A percentile compares a stretch with the other conserved stretches of the same genome.
These are phyloP conservation scores for Sonneratia alba DNA, from an alignment of 345 rosid genomes.

Conservation along the genomic window DNA sequence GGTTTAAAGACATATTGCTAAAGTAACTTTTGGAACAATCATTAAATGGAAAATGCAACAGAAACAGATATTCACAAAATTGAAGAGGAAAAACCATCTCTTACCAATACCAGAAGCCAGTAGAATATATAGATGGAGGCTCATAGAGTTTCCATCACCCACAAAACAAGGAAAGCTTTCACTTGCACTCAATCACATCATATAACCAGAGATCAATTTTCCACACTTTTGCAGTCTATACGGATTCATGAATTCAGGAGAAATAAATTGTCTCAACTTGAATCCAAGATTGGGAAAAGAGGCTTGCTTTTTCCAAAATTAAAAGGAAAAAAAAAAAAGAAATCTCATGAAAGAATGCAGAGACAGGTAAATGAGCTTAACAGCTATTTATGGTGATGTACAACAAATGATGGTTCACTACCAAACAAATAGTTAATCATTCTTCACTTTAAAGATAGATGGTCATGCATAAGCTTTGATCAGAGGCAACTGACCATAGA, in stretches of 20 bases:
- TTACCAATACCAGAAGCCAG: neutral
- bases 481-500: too few species aligned
- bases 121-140: neutral
- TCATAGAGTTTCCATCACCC: too few species aligned
- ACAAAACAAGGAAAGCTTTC: neutral
- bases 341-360: neutral
- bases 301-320: neutral
- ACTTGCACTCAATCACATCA: neutral
- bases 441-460: neutral
- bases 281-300: neutral
- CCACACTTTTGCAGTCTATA: neutral
- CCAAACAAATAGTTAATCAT: neutral
- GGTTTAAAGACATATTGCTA: too few species aligned
- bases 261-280: neutral
- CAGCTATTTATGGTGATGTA: neutral
- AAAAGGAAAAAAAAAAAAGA: too few species aligned
- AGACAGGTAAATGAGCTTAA: neutral
- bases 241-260: neutral
- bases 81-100: neutral
- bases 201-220: neutral
- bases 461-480: too few species aligned
- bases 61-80: neutral
- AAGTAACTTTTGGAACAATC: too few species aligned
- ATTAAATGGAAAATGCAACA: neutral
- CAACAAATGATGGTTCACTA: neutral